Evolutionary conservation across 768 basidiomycete genomes (phyloP).

Genomic region (Wakefieldia striispora): DNA sequence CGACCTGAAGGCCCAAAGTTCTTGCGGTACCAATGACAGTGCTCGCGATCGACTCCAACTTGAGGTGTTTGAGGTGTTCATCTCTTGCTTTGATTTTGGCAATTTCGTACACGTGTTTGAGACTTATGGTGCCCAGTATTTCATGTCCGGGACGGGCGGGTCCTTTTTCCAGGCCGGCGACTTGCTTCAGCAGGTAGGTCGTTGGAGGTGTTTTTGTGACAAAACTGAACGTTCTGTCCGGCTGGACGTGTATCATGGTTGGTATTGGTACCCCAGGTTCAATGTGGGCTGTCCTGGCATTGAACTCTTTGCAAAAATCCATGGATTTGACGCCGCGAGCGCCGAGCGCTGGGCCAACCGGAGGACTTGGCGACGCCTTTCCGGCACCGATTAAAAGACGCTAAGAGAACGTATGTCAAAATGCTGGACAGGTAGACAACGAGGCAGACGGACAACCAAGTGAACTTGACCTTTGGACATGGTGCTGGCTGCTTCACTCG

Average conservation of each 20-base stretch:
- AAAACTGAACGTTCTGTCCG: conserved; percentile 95
- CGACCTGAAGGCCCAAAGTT: conserved; percentile 86
- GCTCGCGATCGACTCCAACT: conserved; percentile 83
- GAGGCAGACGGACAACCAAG: conserved; percentile 59
- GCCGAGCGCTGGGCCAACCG: conserved; percentile 95
- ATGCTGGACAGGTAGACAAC: conserved; percentile 4
- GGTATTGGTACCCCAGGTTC: conserved; percentile 84
- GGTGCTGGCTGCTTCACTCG: conserved; percentile 1
- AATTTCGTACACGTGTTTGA: conserved; percentile 99
- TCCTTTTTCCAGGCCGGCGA: conserved; percentile 88
- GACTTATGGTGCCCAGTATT: conserved; percentile 73
- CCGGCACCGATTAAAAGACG: conserved; percentile 88
- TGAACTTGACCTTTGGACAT: conserved; percentile 79
- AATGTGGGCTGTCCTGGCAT: conserved; percentile 91
- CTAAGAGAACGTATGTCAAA: conserved; percentile 37
- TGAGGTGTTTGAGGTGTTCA: conserved; percentile 82
- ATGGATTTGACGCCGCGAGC: conserved; percentile 98
- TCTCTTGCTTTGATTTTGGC: conserved; percentile 95
- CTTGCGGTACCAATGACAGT: conserved; percentile 87
- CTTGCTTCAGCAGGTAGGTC: conserved; percentile 87
- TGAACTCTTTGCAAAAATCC: conserved; percentile 99
- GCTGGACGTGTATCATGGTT: conserved; percentile 89
- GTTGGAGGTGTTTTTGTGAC: conserved; percentile 89
- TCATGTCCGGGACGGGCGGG: conserved; percentile 81
- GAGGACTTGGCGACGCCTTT: conserved; percentile 94